Conservation (phyloP, 2,329 filamentous ascomycete species). For the Albophoma yamanashiensis region DNA sequence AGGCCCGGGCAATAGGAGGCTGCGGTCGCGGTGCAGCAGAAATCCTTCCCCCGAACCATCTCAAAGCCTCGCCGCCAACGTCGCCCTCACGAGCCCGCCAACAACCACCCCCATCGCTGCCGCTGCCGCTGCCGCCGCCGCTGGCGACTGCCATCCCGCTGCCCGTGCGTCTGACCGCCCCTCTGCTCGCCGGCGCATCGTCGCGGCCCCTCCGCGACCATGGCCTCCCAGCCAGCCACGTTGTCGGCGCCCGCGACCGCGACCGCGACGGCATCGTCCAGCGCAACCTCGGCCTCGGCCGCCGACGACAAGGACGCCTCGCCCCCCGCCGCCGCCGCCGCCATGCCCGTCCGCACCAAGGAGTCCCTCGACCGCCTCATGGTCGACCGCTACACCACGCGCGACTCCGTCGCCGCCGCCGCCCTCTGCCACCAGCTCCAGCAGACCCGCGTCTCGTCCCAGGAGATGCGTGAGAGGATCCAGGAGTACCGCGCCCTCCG, state of each 20-base stretch:
- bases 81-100: constrained; percentile 4
- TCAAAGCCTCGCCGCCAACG: constrained; percentile 3
- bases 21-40: constrained; percentile 13
- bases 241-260: constrained; percentile 18
- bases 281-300: constrained; percentile 15
- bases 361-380: constrained; percentile 43
- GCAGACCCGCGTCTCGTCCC: constrained; percentile 45
- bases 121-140: constrained; percentile 3
- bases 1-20: constrained; percentile 9
- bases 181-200: constrained; percentile 16
- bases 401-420: constrained; percentile 43
- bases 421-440: constrained; percentile 40
- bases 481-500: constrained; percentile 58
- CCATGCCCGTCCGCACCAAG: constrained; percentile 39
- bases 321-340: constrained; percentile 8
- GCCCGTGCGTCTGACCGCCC: neutral
- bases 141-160: neutral
- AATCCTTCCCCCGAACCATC: constrained; percentile 11
- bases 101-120: constrained; percentile 5
- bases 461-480: constrained; percentile 54
- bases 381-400: constrained; percentile 42
- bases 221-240: constrained; percentile 33
- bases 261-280: constrained; percentile 15
- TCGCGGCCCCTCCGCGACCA: constrained; percentile 28
- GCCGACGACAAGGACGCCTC: constrained; percentile 16